A percentile compares a stretch with the other conserved stretches of the same genome.
These are phyloP conservation scores for Naematelia encephala DNA, from an alignment of 768 basidiomycete genomes.

Conservation along the genomic window DNA sequence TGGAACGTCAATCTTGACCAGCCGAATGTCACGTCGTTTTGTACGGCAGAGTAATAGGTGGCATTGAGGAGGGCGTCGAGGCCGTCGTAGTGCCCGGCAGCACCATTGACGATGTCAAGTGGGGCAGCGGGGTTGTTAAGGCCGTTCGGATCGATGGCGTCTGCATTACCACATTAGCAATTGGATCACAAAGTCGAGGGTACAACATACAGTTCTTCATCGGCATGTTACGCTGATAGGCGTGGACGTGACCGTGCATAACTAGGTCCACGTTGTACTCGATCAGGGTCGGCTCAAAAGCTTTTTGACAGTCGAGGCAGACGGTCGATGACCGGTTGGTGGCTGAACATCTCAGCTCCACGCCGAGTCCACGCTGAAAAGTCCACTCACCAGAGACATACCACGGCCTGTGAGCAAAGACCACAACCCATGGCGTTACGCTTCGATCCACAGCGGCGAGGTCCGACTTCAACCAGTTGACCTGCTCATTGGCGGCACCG, in stretches of 20 bases:
- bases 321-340: too few species aligned
- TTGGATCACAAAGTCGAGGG: too few species aligned
- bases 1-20: slow-evolving; percentile 14
- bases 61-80: too few species aligned
- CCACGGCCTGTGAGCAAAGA: slow-evolving; percentile 17
- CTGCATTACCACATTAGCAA: slow-evolving; percentile 3
- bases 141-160: slow-evolving; percentile 15
- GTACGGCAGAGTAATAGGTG: slow-evolving; percentile 6
- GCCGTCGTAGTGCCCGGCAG: slow-evolving; percentile 20
- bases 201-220: slow-evolving; percentile 11
- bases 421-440: slow-evolving; percentile 23
- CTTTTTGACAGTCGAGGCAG: too few species aligned
- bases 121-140: slow-evolving; percentile 13
- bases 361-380: too few species aligned
- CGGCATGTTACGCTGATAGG: slow-evolving; percentile 5
- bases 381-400: slow-evolving; percentile 12
- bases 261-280: too few species aligned
- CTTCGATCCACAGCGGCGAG: slow-evolving; percentile 14
- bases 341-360: too few species aligned
- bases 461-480: slow-evolving; percentile 10
- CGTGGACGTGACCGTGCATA: slow-evolving; percentile 13
- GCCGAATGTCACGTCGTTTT: slow-evolving; percentile 10
- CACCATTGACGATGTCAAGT: slow-evolving; percentile 14
- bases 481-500: too few species aligned
- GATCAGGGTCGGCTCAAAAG: too few species aligned